A percentile compares a stretch with the other conserved stretches of the same genome.
These are phyloP conservation scores for Neoascochyta sp. DNA, from an alignment of 2,329 filamentous ascomycete genomes.

Conservation along the genomic window DNA sequence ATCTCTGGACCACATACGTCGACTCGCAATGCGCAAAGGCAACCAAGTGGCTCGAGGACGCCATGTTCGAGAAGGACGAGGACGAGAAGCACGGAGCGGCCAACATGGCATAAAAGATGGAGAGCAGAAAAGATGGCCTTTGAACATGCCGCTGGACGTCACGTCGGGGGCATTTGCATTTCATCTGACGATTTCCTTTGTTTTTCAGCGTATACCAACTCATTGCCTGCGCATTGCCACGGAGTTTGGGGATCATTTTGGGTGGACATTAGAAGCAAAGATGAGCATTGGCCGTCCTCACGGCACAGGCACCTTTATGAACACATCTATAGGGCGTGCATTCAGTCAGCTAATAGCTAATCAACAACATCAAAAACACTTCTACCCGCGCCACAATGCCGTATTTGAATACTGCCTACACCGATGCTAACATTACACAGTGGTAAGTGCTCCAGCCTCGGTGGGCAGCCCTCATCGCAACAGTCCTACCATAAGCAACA, in stretches of 20 bases:
- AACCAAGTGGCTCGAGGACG: slow-evolving; percentile 48
- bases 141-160: slow-evolving; percentile 6
- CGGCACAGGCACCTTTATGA: slow-evolving; percentile 1
- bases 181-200: slow-evolving; percentile 7
- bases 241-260: slow-evolving; percentile 4
- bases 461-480: too few relatives aligned
- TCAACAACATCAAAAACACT: slow-evolving; percentile 2
- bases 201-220: slow-evolving; percentile 10
- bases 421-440: too few relatives aligned
- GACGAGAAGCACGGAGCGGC: slow-evolving; percentile 35
- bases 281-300: background rate
- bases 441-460: too few relatives aligned
- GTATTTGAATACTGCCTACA: too few relatives aligned
- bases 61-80: slow-evolving; percentile 46
- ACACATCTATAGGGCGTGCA: slow-evolving; percentile 4
- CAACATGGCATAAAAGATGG: slow-evolving; percentile 18
- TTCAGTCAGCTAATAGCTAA: slow-evolving; percentile 5
- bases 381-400: too few relatives aligned
- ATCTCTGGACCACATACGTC: slow-evolving; percentile 52
- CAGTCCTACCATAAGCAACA: too few relatives aligned
- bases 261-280: slow-evolving; percentile 1
- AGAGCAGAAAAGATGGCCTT: background rate
- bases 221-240: slow-evolving; percentile 6
- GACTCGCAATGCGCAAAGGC: slow-evolving; percentile 49
- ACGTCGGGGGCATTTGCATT: slow-evolving; percentile 3